Evolutionary conservation across 345 rosid genomes (phyloP).

Genomic region (Balakata baccata): DNA sequence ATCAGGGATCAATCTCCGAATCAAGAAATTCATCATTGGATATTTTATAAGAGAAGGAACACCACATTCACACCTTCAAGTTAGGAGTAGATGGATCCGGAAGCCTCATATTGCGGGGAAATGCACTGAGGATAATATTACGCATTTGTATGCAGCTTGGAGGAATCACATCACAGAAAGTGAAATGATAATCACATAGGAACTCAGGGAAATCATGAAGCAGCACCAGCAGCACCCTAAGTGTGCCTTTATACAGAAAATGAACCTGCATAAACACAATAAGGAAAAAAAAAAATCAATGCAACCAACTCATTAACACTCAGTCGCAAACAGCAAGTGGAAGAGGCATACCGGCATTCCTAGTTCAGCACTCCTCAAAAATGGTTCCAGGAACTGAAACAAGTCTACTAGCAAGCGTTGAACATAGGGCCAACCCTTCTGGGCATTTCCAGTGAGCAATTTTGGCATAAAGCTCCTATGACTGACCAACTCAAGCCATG

Average conservation of each 20-base stretch:
- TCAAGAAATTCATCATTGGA: not conserved
- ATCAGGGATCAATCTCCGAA: not conserved
- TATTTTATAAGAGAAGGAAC: too few species aligned
- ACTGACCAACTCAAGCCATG: constrained; percentile 93
- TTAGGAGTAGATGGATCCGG: constrained; percentile 98
- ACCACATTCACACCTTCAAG: constrained; percentile 42
- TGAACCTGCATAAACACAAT: constrained; percentile 49
- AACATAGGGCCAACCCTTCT: constrained; percentile 90
- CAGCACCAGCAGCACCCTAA: constrained; percentile 87
- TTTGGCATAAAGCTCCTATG: constrained; percentile 99
- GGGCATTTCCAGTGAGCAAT: constrained; percentile 72
- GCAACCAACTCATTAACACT: not conserved
- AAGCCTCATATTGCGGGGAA: constrained; percentile 93
- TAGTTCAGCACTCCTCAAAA: constrained; percentile 85
- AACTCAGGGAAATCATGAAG: constrained; percentile 99
- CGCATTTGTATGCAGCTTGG: constrained; percentile 99
- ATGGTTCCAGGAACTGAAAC: constrained; percentile 94
- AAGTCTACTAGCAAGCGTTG: constrained; percentile 87
- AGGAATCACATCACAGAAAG: constrained; percentile 97
- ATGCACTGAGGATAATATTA: constrained; percentile 88
- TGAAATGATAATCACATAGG: constrained; percentile 93
- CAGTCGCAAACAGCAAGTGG: not conserved
- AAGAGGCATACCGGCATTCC: constrained; percentile 62
- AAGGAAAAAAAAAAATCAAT: not conserved
- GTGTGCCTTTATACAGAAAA: constrained; percentile 81